Base-by-base conservation (phyloP, 768 basidiomycete genomes). In the Cyathus striatus region DNA sequence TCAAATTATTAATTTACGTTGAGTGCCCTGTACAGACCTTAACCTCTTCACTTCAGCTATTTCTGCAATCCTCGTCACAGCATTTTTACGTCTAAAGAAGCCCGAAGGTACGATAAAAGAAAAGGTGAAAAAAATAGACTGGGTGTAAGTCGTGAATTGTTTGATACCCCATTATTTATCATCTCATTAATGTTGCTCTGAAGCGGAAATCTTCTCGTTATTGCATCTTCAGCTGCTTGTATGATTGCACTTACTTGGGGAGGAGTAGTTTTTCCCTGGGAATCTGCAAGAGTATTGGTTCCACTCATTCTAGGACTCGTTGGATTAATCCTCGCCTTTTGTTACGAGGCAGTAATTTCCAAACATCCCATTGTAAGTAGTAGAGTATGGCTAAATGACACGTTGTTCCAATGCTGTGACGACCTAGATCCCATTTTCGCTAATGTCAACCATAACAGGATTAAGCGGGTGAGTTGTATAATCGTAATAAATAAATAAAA, bases 211-310 rank as follows among this genome's bases (percentile, higher is more conserved):
- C 27, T 64, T 1, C 42, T 75, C 6, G 51, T 76, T 13, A 62
- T 73, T 21, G 51, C 58, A 0, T 57, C 63, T 5, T 62, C 72
- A 1, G 54, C 56, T 5, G 47, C 60, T 4, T 50, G 46, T n/a
- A 64, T 69, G 25, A 56, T 76, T 33, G 73, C 54, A 0, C 54
- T 80, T 6, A 76, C 72, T 1, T 76, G 70, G 68, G 77, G 67
- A 14, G 76, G 78, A 1, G 55, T 66, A 18, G 48, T 52, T 0
- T 72, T 65, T 43, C 40, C 68, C 0, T 80, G 78, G 77, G 46
- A 43, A 3, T 69, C 67, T 0, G 55, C 52, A 10, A 49, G 47
- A 2, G 63, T 76, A 9, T 56, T 79, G 16, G 60, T 61, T 2
- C 72, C 75, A 0, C 57, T 79, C 2, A 48, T 68, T 16, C 25